Evolutionary conservation across 345 rosid species (phyloP).

Genomic region (Zanthoxylum bungeanum): DNA sequence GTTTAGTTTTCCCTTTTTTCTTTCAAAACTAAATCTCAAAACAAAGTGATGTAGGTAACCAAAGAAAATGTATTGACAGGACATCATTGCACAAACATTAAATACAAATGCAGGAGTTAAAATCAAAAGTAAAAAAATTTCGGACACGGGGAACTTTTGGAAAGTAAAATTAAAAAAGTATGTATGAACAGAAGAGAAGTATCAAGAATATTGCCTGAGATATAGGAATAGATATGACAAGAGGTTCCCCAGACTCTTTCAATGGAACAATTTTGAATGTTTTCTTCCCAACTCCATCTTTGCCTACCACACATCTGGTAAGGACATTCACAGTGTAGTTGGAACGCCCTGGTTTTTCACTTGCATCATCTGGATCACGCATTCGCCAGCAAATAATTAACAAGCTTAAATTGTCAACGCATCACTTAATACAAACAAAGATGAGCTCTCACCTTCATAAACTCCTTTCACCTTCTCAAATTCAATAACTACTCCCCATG

Average conservation of each 20-base stretch:
- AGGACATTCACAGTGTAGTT: slow-evolving; percentile 71
- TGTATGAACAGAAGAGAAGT: neutral
- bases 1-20: neutral
- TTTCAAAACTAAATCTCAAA: neutral
- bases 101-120: neutral
- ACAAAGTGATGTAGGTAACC: neutral
- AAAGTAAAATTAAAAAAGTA: neutral
- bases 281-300: slow-evolving; percentile 61
- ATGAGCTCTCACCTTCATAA: slow-evolving; percentile 56
- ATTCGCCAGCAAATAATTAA: slow-evolving; percentile 6
- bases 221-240: slow-evolving; percentile 69
- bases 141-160: neutral
- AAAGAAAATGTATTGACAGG: neutral
- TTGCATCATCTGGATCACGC: slow-evolving; percentile 61
- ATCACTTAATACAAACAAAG: slow-evolving; percentile 9
- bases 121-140: neutral
- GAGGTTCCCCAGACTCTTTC: slow-evolving; percentile 76
- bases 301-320: slow-evolving; percentile 78
- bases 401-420: slow-evolving; percentile 6
- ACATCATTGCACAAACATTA: neutral
- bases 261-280: slow-evolving; percentile 54
- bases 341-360: slow-evolving; percentile 70
- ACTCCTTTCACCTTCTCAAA: slow-evolving; percentile 61
- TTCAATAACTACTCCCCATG: slow-evolving; percentile 89
- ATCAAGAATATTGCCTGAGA: slow-evolving; percentile 49